phyloP scores from a whole-genome alignment of 1,284 basidiomycete genomes.

The Ganoderma meredithae region DNA sequence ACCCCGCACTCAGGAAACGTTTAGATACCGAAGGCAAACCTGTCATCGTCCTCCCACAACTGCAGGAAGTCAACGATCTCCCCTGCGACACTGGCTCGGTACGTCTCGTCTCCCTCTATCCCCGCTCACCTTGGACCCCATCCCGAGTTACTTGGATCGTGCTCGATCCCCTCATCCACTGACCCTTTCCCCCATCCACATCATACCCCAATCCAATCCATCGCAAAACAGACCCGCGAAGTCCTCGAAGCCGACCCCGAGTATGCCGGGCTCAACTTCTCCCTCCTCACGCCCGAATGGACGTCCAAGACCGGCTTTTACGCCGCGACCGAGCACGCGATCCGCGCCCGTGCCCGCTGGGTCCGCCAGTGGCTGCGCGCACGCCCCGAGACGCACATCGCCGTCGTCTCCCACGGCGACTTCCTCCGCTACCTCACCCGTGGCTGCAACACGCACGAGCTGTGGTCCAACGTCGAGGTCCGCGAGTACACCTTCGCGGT shows the following conservation, averaged over 20 bases:
- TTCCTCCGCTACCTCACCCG: constrained; percentile 41
- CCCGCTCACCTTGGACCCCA: not conserved
- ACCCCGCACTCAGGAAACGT: constrained; percentile 37
- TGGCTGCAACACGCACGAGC: constrained; percentile 35
- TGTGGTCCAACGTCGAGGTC: constrained; percentile 44
- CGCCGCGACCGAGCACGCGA: constrained; percentile 33
- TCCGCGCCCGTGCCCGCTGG: constrained; percentile 43
- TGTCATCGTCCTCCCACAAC: constrained; percentile 41
- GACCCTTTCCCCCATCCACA: not conserved
- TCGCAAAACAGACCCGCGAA: constrained; percentile 36
- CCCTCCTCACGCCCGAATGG: constrained; percentile 43
- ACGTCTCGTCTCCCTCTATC: constrained; percentile 17
- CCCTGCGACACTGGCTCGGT: constrained; percentile 44
- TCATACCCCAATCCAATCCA: not conserved
- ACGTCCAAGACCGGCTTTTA: constrained; percentile 43
- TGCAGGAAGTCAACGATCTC: constrained; percentile 42
- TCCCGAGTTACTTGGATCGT: not conserved
- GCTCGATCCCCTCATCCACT: not conserved
- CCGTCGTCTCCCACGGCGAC: constrained; percentile 44
- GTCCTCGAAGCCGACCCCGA: constrained; percentile 43
- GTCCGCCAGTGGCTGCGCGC: constrained; percentile 42
- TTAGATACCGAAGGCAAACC: constrained; percentile 41
- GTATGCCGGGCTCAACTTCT: constrained; percentile 43
- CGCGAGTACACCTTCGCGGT: constrained; percentile 41
- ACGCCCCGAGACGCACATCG: constrained; percentile 43